phyloP scores from a whole-genome alignment of 352 stramenopile genomes.

The Globisporangium middletonii region DNA sequence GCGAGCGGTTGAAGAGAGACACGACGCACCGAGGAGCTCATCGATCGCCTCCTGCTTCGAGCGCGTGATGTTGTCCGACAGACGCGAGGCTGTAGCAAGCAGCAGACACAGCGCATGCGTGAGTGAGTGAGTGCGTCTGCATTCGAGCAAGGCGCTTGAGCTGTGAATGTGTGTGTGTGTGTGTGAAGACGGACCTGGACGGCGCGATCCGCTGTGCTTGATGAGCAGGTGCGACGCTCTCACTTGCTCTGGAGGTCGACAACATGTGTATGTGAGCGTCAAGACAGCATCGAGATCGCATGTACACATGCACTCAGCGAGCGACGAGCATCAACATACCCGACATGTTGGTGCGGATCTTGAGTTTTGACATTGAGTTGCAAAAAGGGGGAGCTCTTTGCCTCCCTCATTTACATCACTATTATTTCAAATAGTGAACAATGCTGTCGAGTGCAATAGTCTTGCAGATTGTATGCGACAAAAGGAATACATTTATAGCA shows the following conservation, averaged over 20 bases:
- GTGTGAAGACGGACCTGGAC: conserved; percentile 32
- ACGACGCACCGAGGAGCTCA: conserved; percentile 58
- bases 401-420: too few species aligned
- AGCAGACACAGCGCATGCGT: conserved; percentile 18
- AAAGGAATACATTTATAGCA: background rate
- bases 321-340: background rate
- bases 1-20: background rate
- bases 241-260: conserved; percentile 47
- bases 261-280: background rate
- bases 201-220: conserved; percentile 91
- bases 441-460: too few species aligned
- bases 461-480: background rate
- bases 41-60: conserved; percentile 89
- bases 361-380: background rate
- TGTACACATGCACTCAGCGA: background rate
- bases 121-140: background rate
- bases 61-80: conserved; percentile 88
- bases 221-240: conserved; percentile 91
- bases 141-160: background rate
- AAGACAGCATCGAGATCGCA: background rate
- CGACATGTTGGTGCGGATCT: background rate
- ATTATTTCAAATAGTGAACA: too few species aligned
- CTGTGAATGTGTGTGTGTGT: background rate
- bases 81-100: conserved; percentile 54
- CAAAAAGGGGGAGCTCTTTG: too few species aligned